Evolutionary conservation across 106 monocot genomes (phyloP).

Genomic region (Agapanthus africanus): DNA sequence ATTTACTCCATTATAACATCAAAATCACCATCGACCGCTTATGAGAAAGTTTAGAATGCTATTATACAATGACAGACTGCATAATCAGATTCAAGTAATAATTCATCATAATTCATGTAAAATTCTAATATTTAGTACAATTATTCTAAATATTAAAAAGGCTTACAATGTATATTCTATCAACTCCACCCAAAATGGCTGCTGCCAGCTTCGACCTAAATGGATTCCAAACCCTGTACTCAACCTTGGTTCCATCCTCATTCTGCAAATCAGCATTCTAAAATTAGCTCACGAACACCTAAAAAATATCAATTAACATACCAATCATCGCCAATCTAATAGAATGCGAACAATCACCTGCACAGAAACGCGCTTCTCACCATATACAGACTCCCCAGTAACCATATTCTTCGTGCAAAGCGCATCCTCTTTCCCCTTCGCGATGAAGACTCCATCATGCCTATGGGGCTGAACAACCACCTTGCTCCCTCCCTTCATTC

Average conservation of each 20-base stretch:
- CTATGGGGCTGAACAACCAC: slow-evolving; percentile 77
- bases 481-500: slow-evolving; percentile 93
- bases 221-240: slow-evolving; percentile 96
- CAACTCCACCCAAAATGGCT: slow-evolving; percentile 88
- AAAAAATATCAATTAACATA: background rate
- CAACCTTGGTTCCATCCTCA: slow-evolving; percentile 80
- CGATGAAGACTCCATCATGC: slow-evolving; percentile 79
- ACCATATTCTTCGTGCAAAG: slow-evolving; percentile 95
- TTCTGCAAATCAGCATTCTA: slow-evolving; percentile 54
- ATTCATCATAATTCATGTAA: no score
- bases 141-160: no score
- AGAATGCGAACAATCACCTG: slow-evolving; percentile 38
- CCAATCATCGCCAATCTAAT: background rate
- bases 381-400: slow-evolving; percentile 77
- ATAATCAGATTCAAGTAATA: background rate
- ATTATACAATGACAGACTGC: background rate
- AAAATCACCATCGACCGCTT: no score
- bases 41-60: background rate
- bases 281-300: background rate
- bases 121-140: no score
- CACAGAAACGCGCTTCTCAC: slow-evolving; percentile 88
- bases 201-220: slow-evolving; percentile 93
- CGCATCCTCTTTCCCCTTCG: slow-evolving; percentile 93
- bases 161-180: slow-evolving; percentile 91
- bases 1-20: no score